Conservation (phyloP, 345 rosid species). For the Physaria fendleri region DNA sequence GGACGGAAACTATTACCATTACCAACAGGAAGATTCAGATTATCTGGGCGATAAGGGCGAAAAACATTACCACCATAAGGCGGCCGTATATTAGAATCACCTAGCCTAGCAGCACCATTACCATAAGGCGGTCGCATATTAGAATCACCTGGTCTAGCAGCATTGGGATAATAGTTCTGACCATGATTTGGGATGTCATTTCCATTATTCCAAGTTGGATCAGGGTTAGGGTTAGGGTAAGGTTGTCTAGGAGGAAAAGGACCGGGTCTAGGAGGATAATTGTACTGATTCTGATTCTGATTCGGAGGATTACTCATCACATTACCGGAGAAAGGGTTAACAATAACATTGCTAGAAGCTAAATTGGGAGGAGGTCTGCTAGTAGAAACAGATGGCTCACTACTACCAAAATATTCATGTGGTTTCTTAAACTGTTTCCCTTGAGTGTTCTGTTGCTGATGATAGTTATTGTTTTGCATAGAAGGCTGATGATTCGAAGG, state of each 20-base stretch:
- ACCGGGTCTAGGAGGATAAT: slow-evolving; percentile 34
- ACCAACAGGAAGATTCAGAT: slow-evolving; percentile 26
- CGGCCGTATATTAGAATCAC: slow-evolving; percentile 35
- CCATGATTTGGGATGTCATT: slow-evolving; percentile 26
- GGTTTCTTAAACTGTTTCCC: slow-evolving; percentile 60
- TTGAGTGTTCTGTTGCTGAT: slow-evolving; percentile 36
- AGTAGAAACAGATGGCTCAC: slow-evolving; percentile 24
- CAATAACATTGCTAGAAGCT: slow-evolving; percentile 36
- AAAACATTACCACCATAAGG: slow-evolving; percentile 29
- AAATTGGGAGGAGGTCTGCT: slow-evolving; percentile 29
- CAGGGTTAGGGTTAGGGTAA: slow-evolving; percentile 20
- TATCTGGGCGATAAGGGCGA: slow-evolving; percentile 33
- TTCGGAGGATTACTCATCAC: slow-evolving; percentile 32
- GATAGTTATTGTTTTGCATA: slow-evolving; percentile 25
- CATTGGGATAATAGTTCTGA: slow-evolving; percentile 35
- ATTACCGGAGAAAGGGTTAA: slow-evolving; percentile 31
- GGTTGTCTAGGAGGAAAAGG: slow-evolving; percentile 35
- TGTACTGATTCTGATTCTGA: slow-evolving; percentile 28
- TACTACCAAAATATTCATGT: slow-evolving; percentile 50
- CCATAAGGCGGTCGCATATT: slow-evolving; percentile 36
- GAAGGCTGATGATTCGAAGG: slow-evolving; percentile 37
- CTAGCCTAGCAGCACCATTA: slow-evolving; percentile 36
- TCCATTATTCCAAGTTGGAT: slow-evolving; percentile 37
- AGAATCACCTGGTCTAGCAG: slow-evolving; percentile 35
- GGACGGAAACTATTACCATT: slow-evolving; percentile 43